phyloP scores from a whole-genome alignment of 2,329 filamentous ascomycete species.

The Cryoendolithus antarcticus region DNA sequence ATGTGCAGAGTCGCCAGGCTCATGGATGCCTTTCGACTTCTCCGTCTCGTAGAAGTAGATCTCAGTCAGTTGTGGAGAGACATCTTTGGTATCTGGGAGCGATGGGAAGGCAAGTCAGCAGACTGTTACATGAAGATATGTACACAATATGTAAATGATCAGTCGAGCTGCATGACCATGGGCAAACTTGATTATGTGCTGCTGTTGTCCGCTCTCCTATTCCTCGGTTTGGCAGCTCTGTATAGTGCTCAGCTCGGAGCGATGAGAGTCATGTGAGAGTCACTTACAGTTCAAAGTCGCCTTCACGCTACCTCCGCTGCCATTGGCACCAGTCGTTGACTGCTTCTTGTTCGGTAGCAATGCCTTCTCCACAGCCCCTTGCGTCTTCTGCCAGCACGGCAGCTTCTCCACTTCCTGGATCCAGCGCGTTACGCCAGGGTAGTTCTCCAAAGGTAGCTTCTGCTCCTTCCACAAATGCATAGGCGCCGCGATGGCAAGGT shows the following conservation, averaged over 20 bases:
- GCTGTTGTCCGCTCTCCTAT: too few relatives aligned
- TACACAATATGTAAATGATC: too few relatives aligned
- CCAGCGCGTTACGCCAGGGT: constrained; percentile 26
- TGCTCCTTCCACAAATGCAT: constrained; percentile 27
- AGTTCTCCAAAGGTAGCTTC: constrained; percentile 27
- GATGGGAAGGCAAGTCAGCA: too few relatives aligned
- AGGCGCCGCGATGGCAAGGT: constrained; percentile 29
- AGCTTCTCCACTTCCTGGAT: constrained; percentile 27
- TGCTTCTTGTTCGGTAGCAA: constrained; percentile 19
- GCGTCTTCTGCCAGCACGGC: constrained; percentile 28
- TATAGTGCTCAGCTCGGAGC: too few relatives aligned
- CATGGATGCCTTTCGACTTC: constrained; percentile 28
- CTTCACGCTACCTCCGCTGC: too few relatives aligned
- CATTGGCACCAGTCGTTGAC: too few relatives aligned
- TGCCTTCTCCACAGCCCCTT: constrained; percentile 27
- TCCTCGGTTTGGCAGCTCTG: too few relatives aligned
- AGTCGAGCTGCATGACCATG: too few relatives aligned
- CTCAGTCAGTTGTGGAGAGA: constrained; percentile 27
- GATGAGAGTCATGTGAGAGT: too few relatives aligned
- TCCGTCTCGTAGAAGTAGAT: constrained; percentile 31
- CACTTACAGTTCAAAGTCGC: too few relatives aligned
- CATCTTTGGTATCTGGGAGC: constrained; percentile 36
- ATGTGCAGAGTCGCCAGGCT: constrained; percentile 27
- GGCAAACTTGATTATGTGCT: neutral
- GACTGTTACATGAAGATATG: too few relatives aligned